Percentiles rank a stretch among this genome's conserved stretches.
Conservation (phyloP, 73 alveolate genomes). For the Paramecium sexaurelia region DNA sequence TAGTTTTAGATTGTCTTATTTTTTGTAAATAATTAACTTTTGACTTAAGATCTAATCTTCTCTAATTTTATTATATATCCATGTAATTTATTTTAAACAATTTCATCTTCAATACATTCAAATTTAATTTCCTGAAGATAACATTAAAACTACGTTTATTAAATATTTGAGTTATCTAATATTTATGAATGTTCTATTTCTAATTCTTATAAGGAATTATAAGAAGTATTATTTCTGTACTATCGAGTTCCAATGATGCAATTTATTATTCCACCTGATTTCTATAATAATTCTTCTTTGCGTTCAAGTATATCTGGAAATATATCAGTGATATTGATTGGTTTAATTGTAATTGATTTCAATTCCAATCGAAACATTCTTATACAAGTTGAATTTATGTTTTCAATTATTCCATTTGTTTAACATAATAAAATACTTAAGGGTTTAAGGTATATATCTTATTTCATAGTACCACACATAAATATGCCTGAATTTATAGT, state of each 20-base stretch:
- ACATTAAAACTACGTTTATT: background rate
- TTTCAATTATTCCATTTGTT: slow-evolving; percentile 3
- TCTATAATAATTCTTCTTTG: background rate
- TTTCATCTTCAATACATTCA: background rate
- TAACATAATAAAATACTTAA: background rate
- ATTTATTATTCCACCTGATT: background rate
- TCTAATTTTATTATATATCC: background rate
- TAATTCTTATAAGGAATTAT: background rate
- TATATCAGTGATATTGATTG: background rate
- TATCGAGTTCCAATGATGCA: background rate
- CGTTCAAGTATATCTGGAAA: slow-evolving; percentile 28
- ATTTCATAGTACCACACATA: background rate
- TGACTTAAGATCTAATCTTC: background rate
- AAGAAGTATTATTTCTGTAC: background rate
- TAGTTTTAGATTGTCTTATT: background rate
- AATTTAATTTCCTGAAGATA: background rate
- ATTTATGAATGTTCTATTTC: background rate
- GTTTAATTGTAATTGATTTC: background rate
- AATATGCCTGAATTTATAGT: slow-evolving; percentile 9
- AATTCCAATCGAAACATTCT: slow-evolving; percentile 25
- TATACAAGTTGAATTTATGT: background rate
- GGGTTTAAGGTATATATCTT: background rate
- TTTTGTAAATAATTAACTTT: background rate
- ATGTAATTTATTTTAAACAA: background rate
- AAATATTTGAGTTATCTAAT: background rate